Percentiles rank a stretch among this genome's conserved stretches.
Conservation (phyloP, 2,329 filamentous ascomycete genomes). For the Dactylellina haptotyla region DNA sequence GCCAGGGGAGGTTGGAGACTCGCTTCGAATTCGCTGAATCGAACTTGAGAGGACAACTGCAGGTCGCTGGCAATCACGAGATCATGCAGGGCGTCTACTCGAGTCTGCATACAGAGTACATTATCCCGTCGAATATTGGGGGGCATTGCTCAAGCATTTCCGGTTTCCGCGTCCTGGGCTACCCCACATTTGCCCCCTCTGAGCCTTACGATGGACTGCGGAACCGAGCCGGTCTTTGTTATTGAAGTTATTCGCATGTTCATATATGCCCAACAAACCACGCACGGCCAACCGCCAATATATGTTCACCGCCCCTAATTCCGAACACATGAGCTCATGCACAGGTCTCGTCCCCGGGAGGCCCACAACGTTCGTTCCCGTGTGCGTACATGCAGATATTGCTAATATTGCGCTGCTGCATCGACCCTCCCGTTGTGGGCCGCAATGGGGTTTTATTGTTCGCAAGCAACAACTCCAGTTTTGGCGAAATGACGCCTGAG, state of each 20-base stretch:
- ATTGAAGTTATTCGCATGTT: neutral
- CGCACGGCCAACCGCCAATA: slow-evolving; percentile 34
- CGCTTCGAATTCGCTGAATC: neutral
- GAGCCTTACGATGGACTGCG: too few species aligned
- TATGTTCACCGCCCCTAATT: slow-evolving; percentile 26
- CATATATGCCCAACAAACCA: slow-evolving; percentile 20
- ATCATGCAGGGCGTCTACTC: neutral
- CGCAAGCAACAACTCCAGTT: neutral
- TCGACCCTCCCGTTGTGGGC: slow-evolving; percentile 27
- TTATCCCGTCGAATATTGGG: too few species aligned
- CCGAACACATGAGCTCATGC: slow-evolving; percentile 29
- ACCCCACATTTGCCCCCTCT: neutral
- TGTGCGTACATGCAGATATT: slow-evolving; percentile 29
- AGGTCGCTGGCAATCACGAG: neutral
- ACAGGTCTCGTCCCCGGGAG: slow-evolving; percentile 13
- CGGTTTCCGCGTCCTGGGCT: neutral
- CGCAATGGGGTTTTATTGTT: slow-evolving; percentile 14
- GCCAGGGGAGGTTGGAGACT: neutral
- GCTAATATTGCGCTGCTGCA: neutral
- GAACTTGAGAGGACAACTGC: neutral
- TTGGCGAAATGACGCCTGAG: slow-evolving; percentile 40
- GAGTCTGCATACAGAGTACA: too few species aligned
- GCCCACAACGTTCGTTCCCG: slow-evolving; percentile 41
- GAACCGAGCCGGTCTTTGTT: too few species aligned
- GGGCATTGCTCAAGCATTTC: neutral